Evolutionary conservation across 2,329 filamentous ascomycete genomes (phyloP).

Genomic region (Fusarium sp.): DNA sequence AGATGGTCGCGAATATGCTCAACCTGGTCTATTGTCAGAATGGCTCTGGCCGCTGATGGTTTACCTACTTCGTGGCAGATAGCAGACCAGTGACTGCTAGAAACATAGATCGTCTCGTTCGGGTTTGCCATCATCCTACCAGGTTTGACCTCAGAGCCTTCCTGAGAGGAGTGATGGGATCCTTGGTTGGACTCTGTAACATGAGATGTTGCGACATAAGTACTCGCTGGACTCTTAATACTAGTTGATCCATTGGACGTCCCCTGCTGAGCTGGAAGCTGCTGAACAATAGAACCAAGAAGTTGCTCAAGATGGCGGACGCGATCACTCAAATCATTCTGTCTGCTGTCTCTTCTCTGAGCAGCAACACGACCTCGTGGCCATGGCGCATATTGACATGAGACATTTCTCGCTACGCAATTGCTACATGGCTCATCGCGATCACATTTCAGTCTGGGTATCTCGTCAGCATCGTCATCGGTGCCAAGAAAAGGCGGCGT

Average conservation of each 20-base stretch:
- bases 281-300: conserved; percentile 23
- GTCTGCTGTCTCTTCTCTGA: neutral
- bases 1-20: conserved; percentile 20
- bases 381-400: conserved; percentile 20
- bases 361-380: conserved; percentile 9
- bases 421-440: conserved; percentile 34
- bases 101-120: conserved; percentile 33
- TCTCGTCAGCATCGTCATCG: neutral
- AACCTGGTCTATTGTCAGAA: neutral
- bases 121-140: conserved; percentile 20
- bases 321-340: conserved; percentile 23
- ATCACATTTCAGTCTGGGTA: conserved; percentile 24
- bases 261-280: conserved; percentile 5
- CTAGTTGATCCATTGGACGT: neutral
- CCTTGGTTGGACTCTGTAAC: neutral
- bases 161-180: neutral
- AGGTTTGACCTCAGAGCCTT: conserved; percentile 10
- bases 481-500: neutral
- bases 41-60: fast-evolving
- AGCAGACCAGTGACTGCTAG: conserved; percentile 29
- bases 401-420: conserved; percentile 25
- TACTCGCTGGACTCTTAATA: neutral
- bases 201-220: neutral
- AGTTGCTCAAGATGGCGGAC: conserved; percentile 28
- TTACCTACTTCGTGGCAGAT: conserved; percentile 13